Conservation (phyloP, 768 basidiomycete species). For the Tylopilus subfusipes region DNA sequence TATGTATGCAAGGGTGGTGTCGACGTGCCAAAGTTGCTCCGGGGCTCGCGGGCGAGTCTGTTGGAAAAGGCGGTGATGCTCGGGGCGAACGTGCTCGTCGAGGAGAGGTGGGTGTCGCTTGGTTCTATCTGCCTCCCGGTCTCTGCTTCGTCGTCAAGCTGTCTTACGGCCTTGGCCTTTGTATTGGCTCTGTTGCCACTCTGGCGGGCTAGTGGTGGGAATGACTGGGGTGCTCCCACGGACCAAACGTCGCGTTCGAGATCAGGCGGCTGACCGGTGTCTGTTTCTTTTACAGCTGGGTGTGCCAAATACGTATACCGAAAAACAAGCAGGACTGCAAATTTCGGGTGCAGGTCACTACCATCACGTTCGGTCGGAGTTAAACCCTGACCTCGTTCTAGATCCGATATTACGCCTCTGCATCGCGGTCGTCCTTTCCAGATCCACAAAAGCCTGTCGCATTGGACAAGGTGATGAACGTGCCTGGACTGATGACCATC, state of each 20-base stretch:
- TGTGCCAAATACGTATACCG: constrained; percentile 53
- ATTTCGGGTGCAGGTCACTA: constrained; percentile 59
- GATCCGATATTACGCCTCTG: constrained; percentile 62
- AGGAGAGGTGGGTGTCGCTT: constrained; percentile 57
- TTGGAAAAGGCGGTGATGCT: constrained; percentile 46
- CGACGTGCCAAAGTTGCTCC: constrained; percentile 53
- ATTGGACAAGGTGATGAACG: constrained; percentile 53
- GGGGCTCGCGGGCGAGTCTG: constrained; percentile 49
- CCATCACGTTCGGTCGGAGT: neutral
- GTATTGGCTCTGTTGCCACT: neutral
- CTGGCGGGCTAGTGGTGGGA: neutral
- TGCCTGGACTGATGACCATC: constrained; percentile 78
- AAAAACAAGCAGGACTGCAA: constrained; percentile 46
- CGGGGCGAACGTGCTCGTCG: constrained; percentile 60
- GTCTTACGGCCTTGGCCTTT: neutral
- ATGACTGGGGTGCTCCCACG: neutral
- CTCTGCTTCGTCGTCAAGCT: neutral
- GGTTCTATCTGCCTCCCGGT: neutral
- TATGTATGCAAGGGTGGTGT: constrained; percentile 64
- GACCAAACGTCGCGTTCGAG: neutral
- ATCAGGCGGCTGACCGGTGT: constrained; percentile 2
- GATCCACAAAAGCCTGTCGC: constrained; percentile 65
- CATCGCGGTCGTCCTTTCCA: constrained; percentile 46
- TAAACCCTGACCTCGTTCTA: constrained; percentile 24
- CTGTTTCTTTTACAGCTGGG: constrained; percentile 47